These are phyloP conservation scores for Jatropha multifida DNA, from an alignment of 441 rosid genomes.

Conservation along the genomic window DNA sequence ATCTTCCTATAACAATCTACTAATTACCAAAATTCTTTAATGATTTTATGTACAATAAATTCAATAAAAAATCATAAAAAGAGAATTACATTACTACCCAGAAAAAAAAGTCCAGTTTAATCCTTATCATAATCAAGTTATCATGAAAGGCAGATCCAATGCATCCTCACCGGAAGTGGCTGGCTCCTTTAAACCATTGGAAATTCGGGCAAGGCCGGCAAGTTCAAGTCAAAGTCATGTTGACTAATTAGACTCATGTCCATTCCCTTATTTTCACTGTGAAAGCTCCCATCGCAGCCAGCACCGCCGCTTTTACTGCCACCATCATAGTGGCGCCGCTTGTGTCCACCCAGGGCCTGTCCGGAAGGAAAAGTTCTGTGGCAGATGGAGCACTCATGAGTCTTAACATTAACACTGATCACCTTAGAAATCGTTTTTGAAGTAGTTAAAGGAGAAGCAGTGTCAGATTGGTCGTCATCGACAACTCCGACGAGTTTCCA, in stretches of 20 bases:
- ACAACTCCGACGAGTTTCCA: conserved; percentile 25
- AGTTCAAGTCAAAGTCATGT: conserved; percentile 55
- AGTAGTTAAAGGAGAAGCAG: no score
- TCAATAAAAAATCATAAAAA: not conserved
- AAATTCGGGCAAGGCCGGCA: conserved; percentile 43
- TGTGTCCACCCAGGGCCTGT: conserved; percentile 72
- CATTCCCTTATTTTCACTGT: conserved; percentile 5
- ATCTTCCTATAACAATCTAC: not conserved
- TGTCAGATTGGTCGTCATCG: conserved; percentile 4
- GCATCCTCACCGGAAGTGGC: no score
- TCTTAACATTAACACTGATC: conserved; percentile 4
- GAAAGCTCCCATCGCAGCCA: not conserved
- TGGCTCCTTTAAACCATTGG: not conserved
- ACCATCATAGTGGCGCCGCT: conserved; percentile 58
- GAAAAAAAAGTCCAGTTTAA: not conserved
- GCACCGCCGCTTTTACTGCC: not conserved
- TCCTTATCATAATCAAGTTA: not conserved
- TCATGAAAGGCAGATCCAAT: no score
- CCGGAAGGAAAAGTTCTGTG: conserved; percentile 55
- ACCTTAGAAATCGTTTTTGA: no score
- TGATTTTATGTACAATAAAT: not conserved
- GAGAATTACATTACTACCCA: not conserved
- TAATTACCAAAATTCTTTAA: not conserved
- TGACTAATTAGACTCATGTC: conserved; percentile 24
- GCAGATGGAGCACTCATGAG: conserved; percentile 47